Evolutionary conservation across 305 asterid genomes (phyloP).

Genomic region (Withania somnifera): DNA sequence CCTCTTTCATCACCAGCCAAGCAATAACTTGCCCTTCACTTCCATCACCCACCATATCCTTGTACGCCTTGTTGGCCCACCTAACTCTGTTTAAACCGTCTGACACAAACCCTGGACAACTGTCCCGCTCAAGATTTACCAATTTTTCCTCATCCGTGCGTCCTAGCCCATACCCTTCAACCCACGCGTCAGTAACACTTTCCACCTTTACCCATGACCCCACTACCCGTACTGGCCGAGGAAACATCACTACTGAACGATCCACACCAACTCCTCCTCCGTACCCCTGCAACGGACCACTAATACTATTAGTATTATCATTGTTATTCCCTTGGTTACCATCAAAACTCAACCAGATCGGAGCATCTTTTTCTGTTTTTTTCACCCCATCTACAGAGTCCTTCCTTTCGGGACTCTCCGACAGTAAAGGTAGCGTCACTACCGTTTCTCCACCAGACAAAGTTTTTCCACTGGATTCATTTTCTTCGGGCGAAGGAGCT

Average conservation of each 20-base stretch:
- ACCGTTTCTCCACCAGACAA: conserved; percentile 18
- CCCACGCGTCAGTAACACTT: conserved; percentile 24
- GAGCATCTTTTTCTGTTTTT: background rate
- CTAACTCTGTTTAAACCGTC: conserved; percentile 30
- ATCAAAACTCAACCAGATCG: conserved; percentile 30
- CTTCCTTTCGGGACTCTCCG: conserved; percentile 34
- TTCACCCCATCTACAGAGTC: background rate
- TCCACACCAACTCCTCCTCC: background rate
- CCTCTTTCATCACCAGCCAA: conserved; percentile 34
- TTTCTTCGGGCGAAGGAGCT: conserved; percentile 11
- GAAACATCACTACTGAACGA: background rate
- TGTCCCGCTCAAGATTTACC: conserved; percentile 28
- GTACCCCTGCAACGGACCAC: conserved; percentile 1
- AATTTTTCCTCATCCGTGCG: conserved; percentile 33
- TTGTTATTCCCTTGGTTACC: background rate
- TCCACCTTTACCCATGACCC: conserved; percentile 27
- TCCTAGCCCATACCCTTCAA: conserved; percentile 20
- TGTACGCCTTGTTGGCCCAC: conserved; percentile 45
- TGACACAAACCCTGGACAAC: conserved; percentile 52
- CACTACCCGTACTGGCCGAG: background rate
- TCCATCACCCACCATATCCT: conserved; percentile 21
- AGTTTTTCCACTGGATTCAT: conserved; percentile 21
- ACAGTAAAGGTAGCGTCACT: conserved; percentile 37
- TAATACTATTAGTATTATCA: background rate
- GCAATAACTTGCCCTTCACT: conserved; percentile 15